Evolutionary conservation across 78 protist species (phyloP), one percentile per base, ranked within the genome.

Genomic region (Guillardia theta): DNA sequence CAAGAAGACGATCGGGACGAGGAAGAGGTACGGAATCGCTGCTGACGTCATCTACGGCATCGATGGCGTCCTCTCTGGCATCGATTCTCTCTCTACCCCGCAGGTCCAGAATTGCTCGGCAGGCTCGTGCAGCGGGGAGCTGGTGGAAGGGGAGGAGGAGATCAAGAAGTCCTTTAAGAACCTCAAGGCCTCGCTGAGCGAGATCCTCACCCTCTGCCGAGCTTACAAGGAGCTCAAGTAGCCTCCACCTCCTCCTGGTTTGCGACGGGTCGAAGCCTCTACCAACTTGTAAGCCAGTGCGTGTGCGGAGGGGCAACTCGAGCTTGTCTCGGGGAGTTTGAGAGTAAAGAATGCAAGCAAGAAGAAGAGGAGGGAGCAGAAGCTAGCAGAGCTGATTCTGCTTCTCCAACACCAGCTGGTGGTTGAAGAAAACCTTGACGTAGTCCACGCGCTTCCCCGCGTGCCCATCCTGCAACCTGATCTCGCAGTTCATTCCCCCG

Each of bases 401-500:
- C 90, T 78, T 78, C 33, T 78, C 90, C 21, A 78, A 78, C 43
- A 78, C 90, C 22, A 78, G n/a, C 12, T 18, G 41, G 90, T 78
- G 90, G 90, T 78, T 78, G 90, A 27, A 78, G 90, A 78, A 78
- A 10, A 87, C 92, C 62, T 87, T 87, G 45, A 87, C 47, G n/a
- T 4, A 87, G 18, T 87, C 92, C 12, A 87, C 64, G 64, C 62
- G 53, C 30, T 0, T 46, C 41, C 92, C 64, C 30, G 64, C 39
- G 30, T 37, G 53, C 19, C 90, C 90, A 0, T 37, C 19, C 48
- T 46, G 36, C 44, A 87, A 6, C 44, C 92, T 50, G 8, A 21
- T 1, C 62, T 87, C 92, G 92, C 64, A 87, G 92, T 87, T 87
- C 45, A 87, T 87, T 0, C 64, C 92, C 21, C 92, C 92, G 37